Conservation (phyloP, 805 yeast species). For the Kuraishia cidri region DNA sequence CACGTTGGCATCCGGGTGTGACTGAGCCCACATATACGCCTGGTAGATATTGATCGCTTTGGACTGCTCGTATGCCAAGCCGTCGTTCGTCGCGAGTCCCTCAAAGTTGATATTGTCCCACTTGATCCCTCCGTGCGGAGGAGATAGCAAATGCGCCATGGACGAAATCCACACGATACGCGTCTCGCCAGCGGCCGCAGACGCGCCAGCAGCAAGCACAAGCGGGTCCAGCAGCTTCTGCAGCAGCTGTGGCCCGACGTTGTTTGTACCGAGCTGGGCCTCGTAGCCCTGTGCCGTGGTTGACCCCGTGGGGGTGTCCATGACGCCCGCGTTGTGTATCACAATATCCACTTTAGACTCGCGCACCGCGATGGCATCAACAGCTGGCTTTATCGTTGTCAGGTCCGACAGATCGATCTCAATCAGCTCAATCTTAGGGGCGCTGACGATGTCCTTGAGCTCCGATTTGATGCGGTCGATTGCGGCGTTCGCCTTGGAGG, state of each 20-base stretch:
- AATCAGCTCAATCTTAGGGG: neutral
- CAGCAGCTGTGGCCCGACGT: constrained; percentile 33
- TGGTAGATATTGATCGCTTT: constrained; percentile 24
- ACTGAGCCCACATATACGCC: constrained; percentile 21
- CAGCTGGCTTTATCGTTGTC: constrained; percentile 27
- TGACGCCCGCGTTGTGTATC: constrained; percentile 36
- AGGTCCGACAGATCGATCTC: constrained; percentile 29
- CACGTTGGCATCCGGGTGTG: constrained; percentile 1
- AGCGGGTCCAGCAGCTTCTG: constrained; percentile 28
- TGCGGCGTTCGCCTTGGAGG: constrained; percentile 19
- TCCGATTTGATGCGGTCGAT: constrained; percentile 16
- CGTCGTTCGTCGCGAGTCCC: neutral
- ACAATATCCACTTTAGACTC: constrained; percentile 23
- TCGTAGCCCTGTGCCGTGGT: constrained; percentile 35
- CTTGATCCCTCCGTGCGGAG: constrained; percentile 9
- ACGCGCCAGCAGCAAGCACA: constrained; percentile 20
- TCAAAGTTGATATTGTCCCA: constrained; percentile 4
- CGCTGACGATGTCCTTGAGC: constrained; percentile 5
- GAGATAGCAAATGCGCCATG: constrained; percentile 18
- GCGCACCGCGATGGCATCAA: constrained; percentile 13
- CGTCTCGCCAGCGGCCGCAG: too few relatives aligned
- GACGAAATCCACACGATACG: constrained; percentile 29
- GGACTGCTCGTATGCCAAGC: constrained; percentile 18
- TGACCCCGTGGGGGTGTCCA: constrained; percentile 26
- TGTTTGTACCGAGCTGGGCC: constrained; percentile 35